A percentile compares a stretch with the other conserved stretches of the same genome.
Evolutionary conservation across 768 basidiomycete species (phyloP).

Genomic region (Cantharellus cinnabarinus): DNA sequence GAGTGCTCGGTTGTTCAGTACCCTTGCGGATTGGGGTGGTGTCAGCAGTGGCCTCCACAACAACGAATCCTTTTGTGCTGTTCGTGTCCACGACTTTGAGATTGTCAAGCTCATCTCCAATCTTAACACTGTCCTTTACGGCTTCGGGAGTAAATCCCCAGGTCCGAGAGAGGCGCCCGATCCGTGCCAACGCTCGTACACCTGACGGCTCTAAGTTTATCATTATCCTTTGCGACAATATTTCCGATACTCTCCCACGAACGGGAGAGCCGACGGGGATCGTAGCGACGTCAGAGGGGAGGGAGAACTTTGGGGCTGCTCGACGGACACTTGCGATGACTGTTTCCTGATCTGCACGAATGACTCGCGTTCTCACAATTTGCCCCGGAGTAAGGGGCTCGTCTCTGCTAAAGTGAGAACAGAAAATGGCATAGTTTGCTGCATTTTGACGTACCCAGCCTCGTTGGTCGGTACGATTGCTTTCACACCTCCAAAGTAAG

Average conservation of each 20-base stretch:
- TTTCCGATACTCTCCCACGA: conserved; percentile 47
- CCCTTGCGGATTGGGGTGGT: conserved; percentile 25
- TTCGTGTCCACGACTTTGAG: conserved; percentile 82
- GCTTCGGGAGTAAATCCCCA: conserved; percentile 44
- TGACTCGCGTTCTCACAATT: conserved; percentile 66
- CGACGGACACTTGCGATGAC: conserved; percentile 79
- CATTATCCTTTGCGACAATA: conserved; percentile 26
- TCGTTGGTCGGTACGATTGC: conserved; percentile 66
- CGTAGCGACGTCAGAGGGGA: conserved; percentile 38
- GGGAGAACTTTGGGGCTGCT: conserved; percentile 32
- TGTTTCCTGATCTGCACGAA: conserved; percentile 35
- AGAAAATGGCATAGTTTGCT: neutral
- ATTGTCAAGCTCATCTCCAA: conserved; percentile 50
- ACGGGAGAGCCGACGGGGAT: conserved; percentile 61
- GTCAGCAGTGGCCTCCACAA: conserved; percentile 49
- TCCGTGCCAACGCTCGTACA: conserved; percentile 63
- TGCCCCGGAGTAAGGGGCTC: conserved; percentile 61
- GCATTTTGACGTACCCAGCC: conserved; percentile 36
- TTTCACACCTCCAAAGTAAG: conserved; percentile 78
- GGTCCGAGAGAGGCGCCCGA: conserved; percentile 72
- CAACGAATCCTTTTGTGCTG: conserved; percentile 64
- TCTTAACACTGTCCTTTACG: conserved; percentile 38
- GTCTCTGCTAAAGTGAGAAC: conserved; percentile 1
- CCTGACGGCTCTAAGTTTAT: conserved; percentile 17
- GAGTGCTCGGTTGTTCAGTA: conserved; percentile 25